Evolutionary conservation across 2,329 filamentous ascomycete genomes (phyloP).

Genomic region (Talaromyces marneffei): DNA sequence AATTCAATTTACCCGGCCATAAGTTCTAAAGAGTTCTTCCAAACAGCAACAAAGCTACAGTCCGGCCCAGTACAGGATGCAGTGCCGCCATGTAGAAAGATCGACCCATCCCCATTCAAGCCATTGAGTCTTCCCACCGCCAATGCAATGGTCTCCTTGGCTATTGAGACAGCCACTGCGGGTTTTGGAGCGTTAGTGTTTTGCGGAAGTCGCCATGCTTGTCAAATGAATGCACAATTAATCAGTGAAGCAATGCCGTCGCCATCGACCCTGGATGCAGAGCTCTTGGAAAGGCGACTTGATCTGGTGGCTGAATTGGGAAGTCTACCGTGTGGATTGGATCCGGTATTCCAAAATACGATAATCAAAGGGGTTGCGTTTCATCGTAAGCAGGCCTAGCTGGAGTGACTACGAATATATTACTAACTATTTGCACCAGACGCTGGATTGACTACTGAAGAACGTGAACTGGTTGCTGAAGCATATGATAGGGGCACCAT

Average conservation of each 20-base stretch:
- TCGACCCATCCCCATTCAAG: conserved; percentile 53
- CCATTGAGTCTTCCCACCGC: conserved; percentile 60
- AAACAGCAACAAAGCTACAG: conserved; percentile 50
- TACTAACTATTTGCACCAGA: conserved; percentile 24
- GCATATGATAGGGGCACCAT: conserved; percentile 65
- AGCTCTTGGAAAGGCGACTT: conserved; percentile 52
- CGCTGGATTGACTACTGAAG: conserved; percentile 61
- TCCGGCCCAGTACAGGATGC: conserved; percentile 27
- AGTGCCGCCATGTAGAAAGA: conserved; percentile 37
- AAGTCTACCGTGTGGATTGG: conserved; percentile 60
- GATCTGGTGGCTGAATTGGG: conserved; percentile 62
- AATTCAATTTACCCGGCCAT: conserved; percentile 60
- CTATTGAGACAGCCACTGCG: conserved; percentile 61
- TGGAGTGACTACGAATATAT: not conserved
- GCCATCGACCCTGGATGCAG: conserved; percentile 41
- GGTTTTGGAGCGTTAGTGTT: conserved; percentile 70
- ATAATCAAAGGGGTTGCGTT: conserved; percentile 65
- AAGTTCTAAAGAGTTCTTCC: conserved; percentile 54
- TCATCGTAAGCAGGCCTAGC: conserved; percentile 52
- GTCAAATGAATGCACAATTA: conserved; percentile 62
- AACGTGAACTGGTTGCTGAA: conserved; percentile 64
- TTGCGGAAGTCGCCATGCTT: conserved; percentile 61
- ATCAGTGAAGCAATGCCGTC: conserved; percentile 62
- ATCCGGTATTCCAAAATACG: conserved; percentile 59
- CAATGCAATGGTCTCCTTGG: conserved; percentile 65